phyloP scores from a whole-genome alignment of 2,329 filamentous ascomycete genomes.

The Purpureocillium takamizusanense region DNA sequence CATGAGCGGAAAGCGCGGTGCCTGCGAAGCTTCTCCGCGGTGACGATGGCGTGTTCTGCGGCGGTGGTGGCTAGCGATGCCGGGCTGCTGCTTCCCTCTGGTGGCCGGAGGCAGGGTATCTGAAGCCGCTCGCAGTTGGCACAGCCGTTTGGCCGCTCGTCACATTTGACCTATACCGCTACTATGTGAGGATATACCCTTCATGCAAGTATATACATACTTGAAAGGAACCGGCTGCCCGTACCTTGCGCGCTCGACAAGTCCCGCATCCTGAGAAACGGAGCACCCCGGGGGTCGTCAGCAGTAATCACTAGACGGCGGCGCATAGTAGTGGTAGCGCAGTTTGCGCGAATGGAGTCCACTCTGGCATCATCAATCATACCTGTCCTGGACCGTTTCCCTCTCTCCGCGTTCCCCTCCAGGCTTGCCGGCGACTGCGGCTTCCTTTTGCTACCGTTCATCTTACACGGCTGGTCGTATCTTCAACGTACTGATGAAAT shows the following conservation, averaged over 20 bases:
- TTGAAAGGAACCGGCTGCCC: neutral
- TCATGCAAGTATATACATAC: too few relatives aligned
- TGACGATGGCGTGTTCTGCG: neutral
- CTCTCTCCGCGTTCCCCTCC: neutral
- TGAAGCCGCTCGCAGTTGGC: conserved; percentile 8
- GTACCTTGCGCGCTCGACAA: neutral
- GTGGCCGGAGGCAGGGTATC: conserved; percentile 1
- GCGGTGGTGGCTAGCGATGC: neutral
- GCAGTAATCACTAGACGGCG: neutral
- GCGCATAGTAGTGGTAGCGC: neutral
- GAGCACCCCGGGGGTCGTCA: neutral
- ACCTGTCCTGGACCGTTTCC: neutral
- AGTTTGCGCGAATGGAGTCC: neutral
- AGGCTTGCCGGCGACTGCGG: neutral
- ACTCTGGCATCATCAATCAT: neutral
- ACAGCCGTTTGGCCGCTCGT: conserved; percentile 8
- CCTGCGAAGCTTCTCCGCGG: neutral
- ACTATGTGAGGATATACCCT: too few relatives aligned
- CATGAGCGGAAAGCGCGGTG: conserved; percentile 2
- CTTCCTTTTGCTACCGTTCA: neutral
- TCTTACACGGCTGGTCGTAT: too few relatives aligned
- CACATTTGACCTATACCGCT: conserved; percentile 9
- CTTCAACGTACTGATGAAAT: too few relatives aligned
- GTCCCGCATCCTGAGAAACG: neutral
- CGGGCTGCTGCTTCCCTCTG: too few relatives aligned